Evolutionary conservation across 202 grass and related monocot species (phyloP).

Genomic region (Alloteropsis angusta): DNA sequence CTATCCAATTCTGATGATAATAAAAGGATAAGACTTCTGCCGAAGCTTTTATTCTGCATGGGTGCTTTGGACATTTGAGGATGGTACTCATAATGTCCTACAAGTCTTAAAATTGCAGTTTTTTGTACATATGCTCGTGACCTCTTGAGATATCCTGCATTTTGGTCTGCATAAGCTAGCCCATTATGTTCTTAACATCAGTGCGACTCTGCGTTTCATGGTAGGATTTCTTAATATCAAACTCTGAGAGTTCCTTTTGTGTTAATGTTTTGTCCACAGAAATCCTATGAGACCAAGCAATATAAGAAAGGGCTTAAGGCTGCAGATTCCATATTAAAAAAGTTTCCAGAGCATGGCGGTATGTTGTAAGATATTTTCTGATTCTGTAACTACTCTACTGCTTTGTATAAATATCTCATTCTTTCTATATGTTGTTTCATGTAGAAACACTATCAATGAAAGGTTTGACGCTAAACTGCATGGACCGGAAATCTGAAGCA

Average conservation of each 20-base stretch:
- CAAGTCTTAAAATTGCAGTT: neutral
- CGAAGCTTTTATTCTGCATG: neutral
- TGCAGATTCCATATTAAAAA: slow-evolving; percentile 97
- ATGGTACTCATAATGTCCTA: neutral
- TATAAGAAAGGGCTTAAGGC: slow-evolving; percentile 98
- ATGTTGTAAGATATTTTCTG: slow-evolving; percentile 19
- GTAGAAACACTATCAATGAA: slow-evolving; percentile 99
- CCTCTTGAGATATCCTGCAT: neutral
- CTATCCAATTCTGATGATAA: neutral
- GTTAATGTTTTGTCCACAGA: slow-evolving; percentile 38
- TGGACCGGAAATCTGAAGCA: slow-evolving; percentile 96
- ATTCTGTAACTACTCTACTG: neutral
- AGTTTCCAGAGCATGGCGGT: slow-evolving; percentile 99
- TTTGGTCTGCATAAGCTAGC: neutral
- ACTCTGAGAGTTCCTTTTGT: slow-evolving; percentile 20
- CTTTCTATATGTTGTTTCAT: neutral
- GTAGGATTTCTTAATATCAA: neutral
- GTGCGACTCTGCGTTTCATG: neutral
- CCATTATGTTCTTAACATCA: neutral
- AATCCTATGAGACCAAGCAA: slow-evolving; percentile 99
- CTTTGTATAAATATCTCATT: slow-evolving; percentile 1
- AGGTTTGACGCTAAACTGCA: slow-evolving; percentile 96
- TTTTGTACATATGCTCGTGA: neutral
- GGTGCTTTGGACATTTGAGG: neutral
- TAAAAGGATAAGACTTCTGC: neutral